Base-by-base conservation (phyloP, 2,329 filamentous ascomycete genomes). In the Aspergillus melleus region DNA sequence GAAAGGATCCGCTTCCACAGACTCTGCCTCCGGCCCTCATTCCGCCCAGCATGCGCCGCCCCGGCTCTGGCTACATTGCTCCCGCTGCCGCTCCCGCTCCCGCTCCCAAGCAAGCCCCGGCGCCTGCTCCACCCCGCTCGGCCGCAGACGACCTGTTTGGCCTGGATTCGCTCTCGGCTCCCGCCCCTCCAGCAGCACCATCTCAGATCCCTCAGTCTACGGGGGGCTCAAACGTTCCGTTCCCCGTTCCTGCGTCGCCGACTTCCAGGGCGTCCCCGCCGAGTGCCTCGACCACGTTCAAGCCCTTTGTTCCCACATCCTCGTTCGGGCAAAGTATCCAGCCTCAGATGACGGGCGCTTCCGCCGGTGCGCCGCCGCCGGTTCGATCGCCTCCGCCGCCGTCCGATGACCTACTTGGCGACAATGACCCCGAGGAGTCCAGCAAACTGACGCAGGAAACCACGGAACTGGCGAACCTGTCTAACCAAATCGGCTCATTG, bases 101-200 rank as follows among this genome's bases (percentile, higher is more conserved):
- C 39, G 74, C 82, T 60, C 65, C 66, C 19, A 65, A 67, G 8
- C 64, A 70, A 11, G 70, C 81, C 20, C 80, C 77, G 26, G 71
- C 67, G 29, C 81, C 81, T 58, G 74, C 79, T 55, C 85, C 88
- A 6, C 74, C 77, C 59, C 92, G 91, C 68, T 95, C 94, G 56
- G 93, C 94, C 49, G 84, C 96, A 11, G 94, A 99, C 62, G 95
- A 99, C 75, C 80, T 99, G 16, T 98, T 99, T 71, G 94, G 93
- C 1, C 83, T 99, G 20, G 94, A 98, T 73, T 87, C 91, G 16
- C 85, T 88, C 59, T 79, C 83, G n/a, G 74, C 80, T 20, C 74
- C 79, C 14, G 81, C 70, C 66, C 81, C 59, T 71, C 80, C 84
- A 19, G 79, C 84, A 19, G 80, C 85, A 9, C 84, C 88, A 54